Evolutionary conservation across 140 eudicot species (phyloP).

Genomic region (Senecio squalidus): DNA sequence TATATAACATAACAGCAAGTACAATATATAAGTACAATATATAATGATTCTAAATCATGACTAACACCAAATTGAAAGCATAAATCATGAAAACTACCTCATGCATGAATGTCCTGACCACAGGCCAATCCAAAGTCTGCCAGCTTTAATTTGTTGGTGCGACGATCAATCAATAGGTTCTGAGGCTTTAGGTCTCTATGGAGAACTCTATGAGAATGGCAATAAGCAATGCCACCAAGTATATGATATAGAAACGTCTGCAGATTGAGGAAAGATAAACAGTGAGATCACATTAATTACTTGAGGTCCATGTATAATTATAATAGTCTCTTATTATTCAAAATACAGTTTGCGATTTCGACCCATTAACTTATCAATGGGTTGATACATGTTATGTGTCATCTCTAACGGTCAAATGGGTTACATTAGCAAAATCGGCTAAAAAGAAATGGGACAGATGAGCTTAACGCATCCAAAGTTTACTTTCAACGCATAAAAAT

Average conservation of each 20-base stretch:
- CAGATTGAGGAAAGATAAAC: constrained; percentile 11
- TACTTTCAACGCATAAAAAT: too few species aligned
- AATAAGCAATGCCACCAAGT: constrained; percentile 88
- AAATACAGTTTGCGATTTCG: too few species aligned
- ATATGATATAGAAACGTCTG: constrained; percentile 87
- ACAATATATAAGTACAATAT: too few species aligned
- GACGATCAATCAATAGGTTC: constrained; percentile 84
- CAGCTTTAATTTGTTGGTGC: constrained; percentile 81
- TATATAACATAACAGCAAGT: neutral
- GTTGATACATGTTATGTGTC: too few species aligned
- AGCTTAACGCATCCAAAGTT: too few species aligned
- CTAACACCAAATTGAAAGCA: neutral
- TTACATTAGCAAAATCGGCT: too few species aligned
- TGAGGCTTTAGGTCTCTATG: constrained; percentile 95
- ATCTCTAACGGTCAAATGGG: too few species aligned
- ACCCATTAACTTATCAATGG: too few species aligned
- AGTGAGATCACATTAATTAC: neutral
- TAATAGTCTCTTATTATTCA: neutral
- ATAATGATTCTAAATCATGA: neutral
- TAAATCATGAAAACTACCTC: constrained; percentile 43
- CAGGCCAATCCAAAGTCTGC: constrained; percentile 98
- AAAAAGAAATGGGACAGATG: too few species aligned
- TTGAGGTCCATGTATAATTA: neutral
- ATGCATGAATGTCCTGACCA: constrained; percentile 88
- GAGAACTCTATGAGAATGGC: constrained; percentile 93